phyloP scores from a whole-genome alignment of 345 rosid genomes.

The Bruguiera gymnorhiza region DNA sequence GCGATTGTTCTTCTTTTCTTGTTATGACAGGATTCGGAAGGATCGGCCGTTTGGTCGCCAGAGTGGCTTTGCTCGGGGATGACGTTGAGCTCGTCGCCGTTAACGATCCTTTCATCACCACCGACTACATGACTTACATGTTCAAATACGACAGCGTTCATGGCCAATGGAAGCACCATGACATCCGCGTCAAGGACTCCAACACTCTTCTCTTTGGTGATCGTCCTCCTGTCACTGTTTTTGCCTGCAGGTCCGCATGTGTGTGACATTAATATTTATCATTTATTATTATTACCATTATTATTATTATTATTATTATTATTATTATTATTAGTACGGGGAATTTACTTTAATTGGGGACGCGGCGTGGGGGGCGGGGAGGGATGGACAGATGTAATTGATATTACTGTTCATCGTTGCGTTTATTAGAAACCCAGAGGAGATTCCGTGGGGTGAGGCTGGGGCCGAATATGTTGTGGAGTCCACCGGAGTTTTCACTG shows the following conservation, averaged over 20 bases:
- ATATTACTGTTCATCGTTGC: background rate
- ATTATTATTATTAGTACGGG: too few species aligned
- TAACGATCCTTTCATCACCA: constrained; percentile 73
- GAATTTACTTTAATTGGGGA: background rate
- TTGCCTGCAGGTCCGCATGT: constrained; percentile 39
- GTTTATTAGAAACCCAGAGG: constrained; percentile 54
- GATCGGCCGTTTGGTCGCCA: constrained; percentile 69
- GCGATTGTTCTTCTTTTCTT: background rate
- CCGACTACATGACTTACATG: constrained; percentile 68
- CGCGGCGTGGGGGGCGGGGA: background rate
- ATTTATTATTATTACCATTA: too few species aligned
- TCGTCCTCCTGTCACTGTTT: constrained; percentile 49
- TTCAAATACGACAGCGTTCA: constrained; percentile 69
- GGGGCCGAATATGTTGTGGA: constrained; percentile 64
- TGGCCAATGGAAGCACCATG: constrained; percentile 64
- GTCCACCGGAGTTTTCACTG: constrained; percentile 43
- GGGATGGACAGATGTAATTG: too few species aligned
- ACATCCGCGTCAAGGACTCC: constrained; percentile 51
- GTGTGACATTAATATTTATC: too few species aligned
- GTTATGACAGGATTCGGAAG: constrained; percentile 58
- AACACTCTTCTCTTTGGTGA: constrained; percentile 65
- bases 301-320: too few species aligned
- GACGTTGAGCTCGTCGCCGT: constrained; percentile 74
- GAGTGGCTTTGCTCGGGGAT: constrained; percentile 62
- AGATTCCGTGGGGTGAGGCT: constrained; percentile 61